Percentiles rank a stretch among this genome's conserved stretches.
phyloP scores from a whole-genome alignment of 1,139 yeast species.

The Zygoascus sp. region DNA sequence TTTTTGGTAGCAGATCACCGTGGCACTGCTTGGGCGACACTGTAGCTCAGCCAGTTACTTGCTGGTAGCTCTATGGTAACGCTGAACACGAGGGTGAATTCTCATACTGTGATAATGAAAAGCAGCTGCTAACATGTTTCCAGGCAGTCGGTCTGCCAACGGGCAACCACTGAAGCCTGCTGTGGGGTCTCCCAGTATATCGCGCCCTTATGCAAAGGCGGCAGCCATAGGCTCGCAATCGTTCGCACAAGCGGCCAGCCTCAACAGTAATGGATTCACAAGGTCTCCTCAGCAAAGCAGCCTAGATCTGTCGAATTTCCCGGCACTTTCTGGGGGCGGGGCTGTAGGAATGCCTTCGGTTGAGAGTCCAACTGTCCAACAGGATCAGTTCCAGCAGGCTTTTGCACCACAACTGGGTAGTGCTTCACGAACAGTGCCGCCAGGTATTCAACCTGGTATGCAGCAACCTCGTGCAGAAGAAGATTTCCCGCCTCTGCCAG shows the following conservation, averaged over 20 bases:
- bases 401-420: not conserved
- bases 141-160: constrained; percentile 1
- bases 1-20: too few species aligned
- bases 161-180: not conserved
- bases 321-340: constrained; percentile 13
- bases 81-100: too few species aligned
- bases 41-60: too few species aligned
- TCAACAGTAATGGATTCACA: constrained; percentile 3
- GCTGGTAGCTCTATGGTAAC: too few species aligned
- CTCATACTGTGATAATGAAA: too few species aligned
- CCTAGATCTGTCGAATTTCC: constrained; percentile 13
- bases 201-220: constrained; percentile 11
- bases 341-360: constrained; percentile 2
- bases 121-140: not conserved
- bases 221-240: constrained; percentile 11
- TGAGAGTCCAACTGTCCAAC: not conserved
- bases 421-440: not conserved
- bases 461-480: not conserved
- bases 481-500: not conserved
- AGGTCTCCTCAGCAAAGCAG: constrained; percentile 9
- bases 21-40: too few species aligned
- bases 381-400: constrained; percentile 4
- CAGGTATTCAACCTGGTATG: not conserved
- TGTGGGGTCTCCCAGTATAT: constrained; percentile 9
- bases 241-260: constrained; percentile 18